Evolutionary conservation across 2,329 filamentous ascomycete genomes (phyloP).

Genomic region (Fusarium sp.): DNA sequence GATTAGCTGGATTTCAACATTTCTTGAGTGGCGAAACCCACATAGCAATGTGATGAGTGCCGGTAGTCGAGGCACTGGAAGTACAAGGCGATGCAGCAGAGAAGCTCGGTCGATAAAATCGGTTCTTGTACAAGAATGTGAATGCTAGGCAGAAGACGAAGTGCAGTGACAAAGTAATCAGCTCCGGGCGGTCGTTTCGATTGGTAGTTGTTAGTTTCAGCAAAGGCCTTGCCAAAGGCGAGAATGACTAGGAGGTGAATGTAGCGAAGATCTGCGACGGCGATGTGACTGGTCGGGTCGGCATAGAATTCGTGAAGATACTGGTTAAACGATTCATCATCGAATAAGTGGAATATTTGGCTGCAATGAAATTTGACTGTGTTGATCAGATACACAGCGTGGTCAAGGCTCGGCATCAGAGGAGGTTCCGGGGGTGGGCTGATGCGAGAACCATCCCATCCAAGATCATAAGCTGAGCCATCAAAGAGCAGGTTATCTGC

Average conservation of each 20-base stretch:
- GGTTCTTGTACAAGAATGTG: slow-evolving; percentile 56
- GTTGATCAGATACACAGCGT: slow-evolving; percentile 65
- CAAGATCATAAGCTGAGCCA: slow-evolving; percentile 62
- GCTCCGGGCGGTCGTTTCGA: slow-evolving; percentile 58
- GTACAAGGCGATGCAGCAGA: slow-evolving; percentile 65
- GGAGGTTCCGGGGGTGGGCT: slow-evolving; percentile 33
- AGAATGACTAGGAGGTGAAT: slow-evolving; percentile 66
- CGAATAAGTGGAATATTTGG: slow-evolving; percentile 66
- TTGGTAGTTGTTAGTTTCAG: slow-evolving; percentile 51
- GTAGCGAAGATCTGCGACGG: slow-evolving; percentile 56
- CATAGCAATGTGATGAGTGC: slow-evolving; percentile 58
- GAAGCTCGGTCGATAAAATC: slow-evolving; percentile 59
- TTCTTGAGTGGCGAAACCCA: slow-evolving; percentile 34
- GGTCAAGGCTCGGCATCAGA: slow-evolving; percentile 62
- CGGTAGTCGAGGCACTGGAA: slow-evolving; percentile 63
- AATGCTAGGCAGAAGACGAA: slow-evolving; percentile 57
- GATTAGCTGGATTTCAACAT: slow-evolving; percentile 9
- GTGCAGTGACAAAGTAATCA: slow-evolving; percentile 59
- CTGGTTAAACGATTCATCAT: slow-evolving; percentile 63
- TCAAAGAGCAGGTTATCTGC: slow-evolving; percentile 62
- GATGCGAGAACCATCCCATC: slow-evolving; percentile 59
- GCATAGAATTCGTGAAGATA: slow-evolving; percentile 47
- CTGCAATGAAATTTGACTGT: slow-evolving; percentile 68
- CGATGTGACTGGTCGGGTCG: slow-evolving; percentile 28
- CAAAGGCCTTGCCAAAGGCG: slow-evolving; percentile 67